Base-by-base conservation (phyloP, 148 eudicot species). In the Nepenthes gracilis region DNA sequence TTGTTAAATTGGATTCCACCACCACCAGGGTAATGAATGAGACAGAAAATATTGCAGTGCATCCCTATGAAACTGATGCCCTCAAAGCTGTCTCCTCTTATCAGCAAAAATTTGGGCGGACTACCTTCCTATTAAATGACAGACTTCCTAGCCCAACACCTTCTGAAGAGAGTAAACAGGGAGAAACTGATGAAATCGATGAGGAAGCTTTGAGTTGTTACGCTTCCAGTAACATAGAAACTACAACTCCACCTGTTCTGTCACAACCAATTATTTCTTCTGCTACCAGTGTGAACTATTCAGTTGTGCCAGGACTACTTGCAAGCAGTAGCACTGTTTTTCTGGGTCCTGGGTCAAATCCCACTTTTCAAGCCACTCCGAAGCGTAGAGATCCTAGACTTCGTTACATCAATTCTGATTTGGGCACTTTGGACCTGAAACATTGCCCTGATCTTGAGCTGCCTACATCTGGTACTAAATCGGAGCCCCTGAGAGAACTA, bases 131-230 rank as follows among this genome's bases (percentile, higher is more conserved):
- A 48, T 66, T 79, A 62, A 62, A 67, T 48, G 94, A 89, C 53
- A 77, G 71, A 59, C 92, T 93, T 69, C 99, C 99, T 7, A 93
- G 99, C 66, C 99, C 99, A 54, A 93, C 99, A 64, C 99, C 97
- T 64, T 89, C 95, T 23, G 92, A 86, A 66, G 95, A 84, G 40
- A 74, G 83, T 60, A 81, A 79, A 54, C 70, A 64, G 47, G 85
- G 73, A 56, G 81, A 72, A 59, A 34, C 62, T 67, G 83, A 76
- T 60, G 99, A 86, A 57, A 67, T 54, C 13, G 65, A 73, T 67
- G 95, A 75, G 54, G 99, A 93, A 74, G 82, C 83, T 58, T 76
- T 84, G 34, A 93, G 99, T 71, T 64, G 61, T 66, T 66, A 68
- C n/a, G 8, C 23, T 23, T 23, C 58, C 7, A 8, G 8, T 35